A percentile compares a stretch with the other conserved stretches of the same genome.
Conservation (phyloP, 2,329 filamentous ascomycete species). For the Paracoccidioides lutzii region DNA sequence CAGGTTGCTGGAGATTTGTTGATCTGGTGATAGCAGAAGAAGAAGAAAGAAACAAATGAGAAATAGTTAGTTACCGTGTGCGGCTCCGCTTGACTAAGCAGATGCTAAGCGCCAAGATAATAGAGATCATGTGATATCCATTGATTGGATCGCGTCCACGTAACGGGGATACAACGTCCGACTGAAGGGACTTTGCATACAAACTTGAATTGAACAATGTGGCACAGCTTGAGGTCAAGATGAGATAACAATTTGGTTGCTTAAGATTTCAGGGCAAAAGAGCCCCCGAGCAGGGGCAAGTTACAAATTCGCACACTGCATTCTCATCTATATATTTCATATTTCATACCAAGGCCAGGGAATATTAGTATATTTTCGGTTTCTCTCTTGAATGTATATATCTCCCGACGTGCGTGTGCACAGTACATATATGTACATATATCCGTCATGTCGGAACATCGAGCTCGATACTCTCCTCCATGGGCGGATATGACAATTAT, state of each 20-base stretch:
- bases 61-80: neutral
- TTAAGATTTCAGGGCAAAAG: too few relatives aligned
- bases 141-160: neutral
- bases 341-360: neutral
- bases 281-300: too few relatives aligned
- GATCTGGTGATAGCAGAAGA: neutral
- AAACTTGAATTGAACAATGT: neutral
- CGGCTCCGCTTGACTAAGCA: constrained; percentile 7
- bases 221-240: neutral
- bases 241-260: too few relatives aligned
- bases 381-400: neutral
- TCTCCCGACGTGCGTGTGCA: neutral
- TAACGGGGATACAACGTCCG: too few relatives aligned
- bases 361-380: neutral
- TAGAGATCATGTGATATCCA: neutral
- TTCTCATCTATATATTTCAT: neutral
- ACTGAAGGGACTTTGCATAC: too few relatives aligned
- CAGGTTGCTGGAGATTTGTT: neutral
- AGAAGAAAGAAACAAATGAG: neutral
- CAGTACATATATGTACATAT: neutral
- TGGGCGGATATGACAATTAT: constrained; percentile 97
- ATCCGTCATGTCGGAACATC: neutral
- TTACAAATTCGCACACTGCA: neutral
- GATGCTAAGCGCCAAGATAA: neutral
- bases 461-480: constrained; percentile 73